A percentile compares a stretch with the other conserved stretches of the same genome.
Conservation (phyloP, 108 stramenopile genomes). For the Schizochytrium sp. region DNA sequence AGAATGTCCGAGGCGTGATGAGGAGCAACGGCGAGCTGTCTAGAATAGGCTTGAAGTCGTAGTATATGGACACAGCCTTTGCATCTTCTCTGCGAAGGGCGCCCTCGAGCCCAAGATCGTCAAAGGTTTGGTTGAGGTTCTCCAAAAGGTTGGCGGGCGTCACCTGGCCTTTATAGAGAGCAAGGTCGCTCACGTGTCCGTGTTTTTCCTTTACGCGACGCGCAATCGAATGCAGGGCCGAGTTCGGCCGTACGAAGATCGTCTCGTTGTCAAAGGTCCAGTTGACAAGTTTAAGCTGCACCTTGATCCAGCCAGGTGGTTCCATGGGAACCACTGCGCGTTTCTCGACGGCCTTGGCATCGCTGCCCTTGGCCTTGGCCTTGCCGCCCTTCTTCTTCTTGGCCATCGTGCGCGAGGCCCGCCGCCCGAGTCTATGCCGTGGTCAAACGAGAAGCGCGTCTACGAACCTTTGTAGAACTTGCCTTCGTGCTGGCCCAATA, state of each 20-base stretch:
- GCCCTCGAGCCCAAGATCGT: neutral
- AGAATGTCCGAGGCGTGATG: slow-evolving; percentile 10
- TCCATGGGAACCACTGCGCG: neutral
- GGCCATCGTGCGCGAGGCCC: neutral
- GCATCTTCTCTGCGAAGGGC: neutral
- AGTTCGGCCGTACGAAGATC: neutral
- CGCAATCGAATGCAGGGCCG: neutral
- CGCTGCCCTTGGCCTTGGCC: neutral
- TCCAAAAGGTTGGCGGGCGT: neutral
- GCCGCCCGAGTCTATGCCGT: too few species aligned
- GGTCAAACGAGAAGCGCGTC: too few species aligned
- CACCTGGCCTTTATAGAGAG: neutral
- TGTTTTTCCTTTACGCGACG: neutral
- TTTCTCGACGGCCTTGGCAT: neutral
- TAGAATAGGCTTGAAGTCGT: neutral
- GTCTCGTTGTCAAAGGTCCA: slow-evolving; percentile 5
- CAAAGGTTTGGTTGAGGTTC: neutral
- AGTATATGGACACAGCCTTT: neutral
- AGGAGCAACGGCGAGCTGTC: neutral
- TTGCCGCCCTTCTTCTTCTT: neutral
- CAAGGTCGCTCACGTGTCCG: neutral
- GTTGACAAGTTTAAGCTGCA: slow-evolving; percentile 6
- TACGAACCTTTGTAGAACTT: too few species aligned
- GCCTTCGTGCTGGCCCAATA: too few species aligned
- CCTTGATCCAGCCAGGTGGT: neutral